These are phyloP conservation scores for Trichophyton schoenleinii DNA, from an alignment of 2,329 filamentous ascomycete species.

Conservation along the genomic window DNA sequence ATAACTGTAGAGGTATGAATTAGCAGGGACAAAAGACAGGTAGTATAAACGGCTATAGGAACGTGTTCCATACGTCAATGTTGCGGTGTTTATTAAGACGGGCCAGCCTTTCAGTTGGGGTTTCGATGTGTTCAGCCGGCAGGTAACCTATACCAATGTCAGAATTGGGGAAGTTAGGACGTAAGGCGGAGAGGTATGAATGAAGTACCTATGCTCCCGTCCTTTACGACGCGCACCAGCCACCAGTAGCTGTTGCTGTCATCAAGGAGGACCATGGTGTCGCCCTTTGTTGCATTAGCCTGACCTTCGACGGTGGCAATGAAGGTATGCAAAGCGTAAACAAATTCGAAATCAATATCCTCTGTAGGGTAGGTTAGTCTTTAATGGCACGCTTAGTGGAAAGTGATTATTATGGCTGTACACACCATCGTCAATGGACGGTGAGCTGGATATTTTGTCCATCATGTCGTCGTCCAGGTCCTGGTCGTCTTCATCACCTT, in stretches of 20 bases:
- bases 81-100: slow-evolving; percentile 96
- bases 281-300: slow-evolving; percentile 94
- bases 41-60: not conserved
- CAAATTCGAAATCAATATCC: slow-evolving; percentile 99
- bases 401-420: slow-evolving; percentile 30
- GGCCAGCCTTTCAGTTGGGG: slow-evolving; percentile 84
- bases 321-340: slow-evolving; percentile 95
- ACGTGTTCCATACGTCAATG: slow-evolving; percentile 60
- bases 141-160: slow-evolving; percentile 58
- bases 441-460: slow-evolving; percentile 97
- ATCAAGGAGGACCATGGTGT: slow-evolving; percentile 95
- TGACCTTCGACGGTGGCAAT: slow-evolving; percentile 96
- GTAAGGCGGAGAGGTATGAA: not conserved
- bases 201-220: slow-evolving; percentile 69
- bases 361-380: slow-evolving; percentile 57
- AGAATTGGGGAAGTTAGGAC: slow-evolving; percentile 33
- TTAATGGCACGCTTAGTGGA: slow-evolving; percentile 15
- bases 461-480: slow-evolving; percentile 87
- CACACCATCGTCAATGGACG: slow-evolving; percentile 98
- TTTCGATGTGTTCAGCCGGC: slow-evolving; percentile 96
- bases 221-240: slow-evolving; percentile 92
- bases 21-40: slow-evolving; percentile 1
- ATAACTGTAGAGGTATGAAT: slow-evolving; percentile 39
- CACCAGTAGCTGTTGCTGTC: slow-evolving; percentile 99
- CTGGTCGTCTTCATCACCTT: slow-evolving; percentile 52